Evolutionary conservation across 352 stramenopile species (phyloP).

Genomic region (Blastocystis sp.): DNA sequence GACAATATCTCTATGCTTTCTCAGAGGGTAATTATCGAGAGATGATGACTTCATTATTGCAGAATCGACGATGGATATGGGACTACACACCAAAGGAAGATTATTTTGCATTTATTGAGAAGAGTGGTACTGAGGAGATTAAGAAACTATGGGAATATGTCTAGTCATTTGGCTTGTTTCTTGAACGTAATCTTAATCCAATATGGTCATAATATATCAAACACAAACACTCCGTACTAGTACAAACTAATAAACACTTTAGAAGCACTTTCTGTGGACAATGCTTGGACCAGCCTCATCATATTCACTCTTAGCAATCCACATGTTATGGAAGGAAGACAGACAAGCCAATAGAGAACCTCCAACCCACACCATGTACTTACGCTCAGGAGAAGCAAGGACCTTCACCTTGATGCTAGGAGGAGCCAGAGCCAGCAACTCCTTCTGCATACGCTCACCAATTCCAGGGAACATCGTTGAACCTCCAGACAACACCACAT

Average conservation of each 20-base stretch:
- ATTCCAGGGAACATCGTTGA: conserved; percentile 79
- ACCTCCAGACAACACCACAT: conserved; percentile 82
- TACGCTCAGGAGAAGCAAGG: too few species aligned
- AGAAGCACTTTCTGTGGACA: conserved; percentile 68
- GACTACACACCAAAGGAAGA: conserved; percentile 6
- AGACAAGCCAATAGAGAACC: conserved; percentile 91
- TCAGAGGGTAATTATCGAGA: conserved; percentile 42
- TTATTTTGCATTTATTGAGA: neutral
- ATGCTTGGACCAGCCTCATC: conserved; percentile 91
- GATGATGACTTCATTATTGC: neutral
- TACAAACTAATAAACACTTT: neutral
- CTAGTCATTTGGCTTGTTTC: conserved; percentile 11
- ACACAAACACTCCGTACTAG: neutral
- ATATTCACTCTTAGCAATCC: conserved; percentile 94
- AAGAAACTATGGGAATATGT: neutral
- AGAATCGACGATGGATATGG: neutral
- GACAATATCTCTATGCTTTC: conserved; percentile 35
- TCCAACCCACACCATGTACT: conserved; percentile 88
- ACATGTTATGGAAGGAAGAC: conserved; percentile 96
- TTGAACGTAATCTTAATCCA: too few species aligned
- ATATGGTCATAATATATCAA: neutral
- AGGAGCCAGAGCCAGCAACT: too few species aligned
- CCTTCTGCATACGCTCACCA: too few species aligned
- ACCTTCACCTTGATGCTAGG: too few species aligned
- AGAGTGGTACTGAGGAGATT: neutral